phyloP scores from a whole-genome alignment of 2,329 filamentous ascomycete species.

The Pseudopyricularia cyperi region DNA sequence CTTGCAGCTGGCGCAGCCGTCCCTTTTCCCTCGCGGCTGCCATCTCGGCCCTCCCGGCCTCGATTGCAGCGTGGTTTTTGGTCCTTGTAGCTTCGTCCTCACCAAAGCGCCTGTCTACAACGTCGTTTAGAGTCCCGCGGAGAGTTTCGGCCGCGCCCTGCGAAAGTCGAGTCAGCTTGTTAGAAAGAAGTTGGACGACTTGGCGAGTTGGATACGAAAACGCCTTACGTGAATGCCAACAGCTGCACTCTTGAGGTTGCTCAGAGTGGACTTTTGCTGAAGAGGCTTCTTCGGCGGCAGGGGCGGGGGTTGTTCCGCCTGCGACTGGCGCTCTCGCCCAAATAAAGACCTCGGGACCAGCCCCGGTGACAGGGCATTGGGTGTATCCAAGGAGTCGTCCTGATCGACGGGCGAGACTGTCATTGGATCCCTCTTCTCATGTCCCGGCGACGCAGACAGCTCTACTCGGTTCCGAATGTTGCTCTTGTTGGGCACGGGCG shows the following conservation, averaged over 20 bases:
- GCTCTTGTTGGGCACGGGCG: background rate
- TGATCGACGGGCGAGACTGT: background rate
- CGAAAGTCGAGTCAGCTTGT: background rate
- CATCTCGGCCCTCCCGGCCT: slow-evolving; percentile 1
- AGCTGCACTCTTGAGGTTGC: background rate
- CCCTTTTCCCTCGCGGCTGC: background rate
- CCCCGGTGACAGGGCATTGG: background rate
- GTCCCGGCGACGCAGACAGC: slow-evolving; percentile 1
- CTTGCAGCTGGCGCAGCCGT: background rate
- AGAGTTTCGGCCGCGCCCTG: slow-evolving; percentile 1
- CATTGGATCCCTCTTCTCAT: background rate
- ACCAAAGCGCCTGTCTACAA: background rate
- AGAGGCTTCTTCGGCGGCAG: background rate
- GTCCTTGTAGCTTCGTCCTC: background rate
- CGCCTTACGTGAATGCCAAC: slow-evolving; percentile 1
- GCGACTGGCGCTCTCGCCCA: background rate
- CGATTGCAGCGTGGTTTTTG: slow-evolving; percentile 1
- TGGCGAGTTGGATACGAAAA: background rate
- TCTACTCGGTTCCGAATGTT: slow-evolving; percentile 1
- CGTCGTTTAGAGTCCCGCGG: background rate
- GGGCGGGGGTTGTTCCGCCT: background rate
- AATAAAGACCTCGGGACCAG: background rate
- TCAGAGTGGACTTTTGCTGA: background rate
- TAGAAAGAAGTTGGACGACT: background rate
- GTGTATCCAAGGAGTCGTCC: background rate